A percentile compares a stretch with the other conserved stretches of the same genome.
Evolutionary conservation across 73 alveolate species (phyloP).

Genomic region (Paramecium octaurelia): DNA sequence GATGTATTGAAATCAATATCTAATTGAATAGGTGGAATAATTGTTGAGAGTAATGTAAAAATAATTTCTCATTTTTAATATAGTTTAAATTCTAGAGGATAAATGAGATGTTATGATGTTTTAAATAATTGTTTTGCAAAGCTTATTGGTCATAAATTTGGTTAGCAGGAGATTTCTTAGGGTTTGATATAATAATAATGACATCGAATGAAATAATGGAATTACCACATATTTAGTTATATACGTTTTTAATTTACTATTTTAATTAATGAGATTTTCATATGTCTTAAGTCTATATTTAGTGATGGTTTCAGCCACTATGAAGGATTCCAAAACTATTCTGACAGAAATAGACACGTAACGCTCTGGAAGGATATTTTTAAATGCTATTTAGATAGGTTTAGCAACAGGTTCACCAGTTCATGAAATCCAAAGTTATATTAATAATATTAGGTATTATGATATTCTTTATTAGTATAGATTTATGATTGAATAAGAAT

Average conservation of each 20-base stretch:
- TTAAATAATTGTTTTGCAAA: no score
- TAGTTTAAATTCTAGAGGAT: not conserved
- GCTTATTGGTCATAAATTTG: not conserved
- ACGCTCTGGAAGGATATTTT: not conserved
- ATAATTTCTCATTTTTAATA: not conserved
- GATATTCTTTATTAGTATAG: not conserved
- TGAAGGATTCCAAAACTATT: not conserved
- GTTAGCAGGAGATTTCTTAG: not conserved
- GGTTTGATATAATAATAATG: not conserved
- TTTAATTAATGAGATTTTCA: not conserved
- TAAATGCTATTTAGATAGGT: constrained; percentile 21
- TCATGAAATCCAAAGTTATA: constrained; percentile 41
- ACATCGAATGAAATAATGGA: constrained; percentile 10
- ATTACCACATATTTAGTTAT: not conserved
- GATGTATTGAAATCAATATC: no score
- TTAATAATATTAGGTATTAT: constrained; percentile 41
- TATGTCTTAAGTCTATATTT: not conserved
- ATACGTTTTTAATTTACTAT: constrained; percentile 12
- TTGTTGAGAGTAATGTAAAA: not conserved
- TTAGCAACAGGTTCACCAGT: constrained; percentile 44
- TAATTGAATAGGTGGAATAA: not conserved
- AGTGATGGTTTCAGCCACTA: not conserved
- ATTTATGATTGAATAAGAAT: constrained; percentile 43
- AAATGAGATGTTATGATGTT: not conserved
- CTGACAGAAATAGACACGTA: not conserved